Base-by-base conservation (phyloP, 2,329 filamentous ascomycete species). In the Sphaceloma murrayae region DNA sequence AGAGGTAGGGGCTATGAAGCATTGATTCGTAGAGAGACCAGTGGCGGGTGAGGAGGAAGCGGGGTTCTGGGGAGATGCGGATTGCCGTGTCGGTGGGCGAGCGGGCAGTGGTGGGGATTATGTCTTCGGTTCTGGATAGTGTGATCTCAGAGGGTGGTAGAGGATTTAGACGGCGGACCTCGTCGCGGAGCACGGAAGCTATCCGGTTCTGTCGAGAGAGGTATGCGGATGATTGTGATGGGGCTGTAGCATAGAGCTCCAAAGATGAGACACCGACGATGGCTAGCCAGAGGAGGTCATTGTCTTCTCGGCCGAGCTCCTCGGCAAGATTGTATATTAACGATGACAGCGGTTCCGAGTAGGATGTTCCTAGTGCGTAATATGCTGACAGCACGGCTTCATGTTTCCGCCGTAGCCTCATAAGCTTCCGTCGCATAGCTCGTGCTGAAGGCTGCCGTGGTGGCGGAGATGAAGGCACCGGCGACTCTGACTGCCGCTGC, bases 21-120 rank as follows among this genome's bases (percentile, higher is more conserved):
- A 98, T 96, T 61, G 87, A 94, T 58, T 98, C 91, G 62, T 96
- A 96, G 10, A 98, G 70, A 54, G 86, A 94, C 91, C 91, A 98
- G 61, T 98, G 91, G 24, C 91, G 74, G 43, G 96, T 85, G 0
- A 98, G 75, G 18, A 96, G 74, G 53, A 98, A 94, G 30, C 85
- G 82, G 7, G 91, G 93, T 58, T 98, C 91, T 0, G 91, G 91
- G 0, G 88, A 94, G 29, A 98, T 69, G 16, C 88, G 80, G 53
- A 98, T 96, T 40, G 86, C 83, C 7, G 79, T 93, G 62, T 98
- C 91, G 45, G 88, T 89, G 4, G 91, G 86, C 50, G 83, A 91
- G 49, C 83, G 74, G 5, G 87, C 88, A 16, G 85, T 87, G 0
- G 86, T 94, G 5, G 85, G 87, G 43, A 95, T 94, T 44, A 89